These are phyloP conservation scores for Emergomyces orientalis DNA, from an alignment of 2,329 filamentous ascomycete species.

Conservation along the genomic window DNA sequence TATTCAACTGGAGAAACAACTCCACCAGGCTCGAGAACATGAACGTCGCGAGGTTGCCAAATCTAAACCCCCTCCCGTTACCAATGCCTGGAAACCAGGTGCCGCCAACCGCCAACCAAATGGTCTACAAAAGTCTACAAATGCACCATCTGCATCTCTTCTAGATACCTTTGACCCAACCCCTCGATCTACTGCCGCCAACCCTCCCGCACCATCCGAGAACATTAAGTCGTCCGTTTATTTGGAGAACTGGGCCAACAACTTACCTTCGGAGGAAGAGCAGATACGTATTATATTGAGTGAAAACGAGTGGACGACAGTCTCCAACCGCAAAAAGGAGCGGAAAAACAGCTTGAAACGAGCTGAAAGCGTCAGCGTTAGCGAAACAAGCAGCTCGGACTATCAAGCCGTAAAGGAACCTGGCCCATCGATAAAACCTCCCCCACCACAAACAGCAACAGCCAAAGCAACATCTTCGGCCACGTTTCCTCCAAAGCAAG, in stretches of 20 bases:
- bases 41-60: conserved; percentile 65
- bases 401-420: conserved; percentile 18
- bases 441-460: conserved; percentile 8
- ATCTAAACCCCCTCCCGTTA: conserved; percentile 31
- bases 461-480: neutral
- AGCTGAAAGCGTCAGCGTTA: conserved; percentile 36
- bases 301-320: conserved; percentile 53
- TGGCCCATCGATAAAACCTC: neutral
- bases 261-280: conserved; percentile 51
- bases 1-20: conserved; percentile 68
- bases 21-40: conserved; percentile 67
- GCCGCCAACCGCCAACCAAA: conserved; percentile 24
- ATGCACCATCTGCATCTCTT: conserved; percentile 22
- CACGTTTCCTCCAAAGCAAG: neutral
- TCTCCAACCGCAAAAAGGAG: conserved; percentile 49
- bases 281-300: conserved; percentile 44
- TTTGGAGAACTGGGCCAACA: conserved; percentile 36
- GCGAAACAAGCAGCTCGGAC: conserved; percentile 37
- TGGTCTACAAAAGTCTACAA: conserved; percentile 17
- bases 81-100: conserved; percentile 44
- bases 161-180: conserved; percentile 37
- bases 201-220: conserved; percentile 1
- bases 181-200: conserved; percentile 10
- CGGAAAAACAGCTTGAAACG: conserved; percentile 39
- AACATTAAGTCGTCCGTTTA: conserved; percentile 14